Base-by-base conservation (phyloP, 2,329 filamentous ascomycete genomes). In the Pyrenophora seminiperda region DNA sequence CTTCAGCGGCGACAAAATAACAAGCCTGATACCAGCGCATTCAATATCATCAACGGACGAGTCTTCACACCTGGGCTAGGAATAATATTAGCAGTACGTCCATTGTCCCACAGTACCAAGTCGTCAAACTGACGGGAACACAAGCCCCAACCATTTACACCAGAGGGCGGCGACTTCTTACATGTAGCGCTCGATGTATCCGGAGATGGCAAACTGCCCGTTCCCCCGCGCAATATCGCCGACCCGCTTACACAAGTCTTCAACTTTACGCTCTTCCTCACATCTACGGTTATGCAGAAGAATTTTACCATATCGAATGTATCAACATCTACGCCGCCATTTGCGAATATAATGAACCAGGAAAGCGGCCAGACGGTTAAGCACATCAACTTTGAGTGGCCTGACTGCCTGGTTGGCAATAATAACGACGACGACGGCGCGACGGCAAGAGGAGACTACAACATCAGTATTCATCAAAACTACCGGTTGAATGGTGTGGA, bases 321-420 rank as follows among this genome's bases (percentile, higher is more conserved):
- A 41, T 86, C 83, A 2, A 73, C 68, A 1, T 62, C 63, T 9
- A 71, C 64, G 43, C 81, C 80, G 6, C 85, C 80, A 34, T 70
- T 86, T 5, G 82, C 83, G 1, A 77, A 85, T 41, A 85, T 90
- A 46, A 81, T 90, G 75, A 68, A 73, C 20, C 82, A 86, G 54
- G 86, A 90, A 63, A 72, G 79, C 1, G 81, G 81, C 3, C 87
- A 85, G 63, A 89, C 87, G 0, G 87, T 90, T 34, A 90, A 90
- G 67, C 86, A 90, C 65, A 79, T 89, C 54, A 85, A 86, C 64
- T 90, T 87, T 84, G 75, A 81, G 15, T 90, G 86, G 86, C 87
- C 87, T 0, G 80, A 81, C 50, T 90, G 87, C 60, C 75, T 90
- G 0, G 82, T 84, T 2, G 86, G 86, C 14, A 75, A 85, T 41